Evolutionary conservation across 2,329 filamentous ascomycete species (phyloP).

Genomic region (Ophiocordyceps camponoti-saundersi): DNA sequence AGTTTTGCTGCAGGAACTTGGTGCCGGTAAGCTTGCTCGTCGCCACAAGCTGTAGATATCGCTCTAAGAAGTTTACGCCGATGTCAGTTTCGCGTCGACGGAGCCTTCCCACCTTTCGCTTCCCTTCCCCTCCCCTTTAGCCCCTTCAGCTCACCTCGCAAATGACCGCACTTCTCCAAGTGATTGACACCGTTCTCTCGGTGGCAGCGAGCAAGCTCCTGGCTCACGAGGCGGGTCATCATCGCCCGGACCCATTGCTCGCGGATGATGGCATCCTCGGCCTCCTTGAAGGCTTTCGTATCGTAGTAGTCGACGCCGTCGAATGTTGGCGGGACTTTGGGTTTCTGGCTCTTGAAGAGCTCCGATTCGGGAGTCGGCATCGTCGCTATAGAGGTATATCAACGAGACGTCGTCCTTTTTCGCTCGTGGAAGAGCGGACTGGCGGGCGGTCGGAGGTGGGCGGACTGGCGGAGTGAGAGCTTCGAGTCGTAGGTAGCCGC

Average conservation of each 20-base stretch:
- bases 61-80: conserved; percentile 32
- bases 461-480: too few relatives aligned
- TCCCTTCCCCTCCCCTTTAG: background rate
- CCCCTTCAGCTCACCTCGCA: conserved; percentile 49
- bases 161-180: conserved; percentile 66
- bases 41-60: conserved; percentile 64
- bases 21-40: conserved; percentile 64
- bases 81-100: conserved; percentile 2
- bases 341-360: conserved; percentile 70
- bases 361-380: conserved; percentile 78
- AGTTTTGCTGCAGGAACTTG: conserved; percentile 66
- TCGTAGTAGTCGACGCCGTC: conserved; percentile 79
- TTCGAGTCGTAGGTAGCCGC: too few relatives aligned
- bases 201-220: conserved; percentile 79
- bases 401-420: background rate
- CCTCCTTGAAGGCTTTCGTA: conserved; percentile 62
- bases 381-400: conserved; percentile 6
- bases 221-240: conserved; percentile 70
- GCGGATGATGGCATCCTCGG: conserved; percentile 65
- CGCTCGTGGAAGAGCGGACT: conserved; percentile 2
- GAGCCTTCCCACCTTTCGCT: background rate
- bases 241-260: conserved; percentile 84
- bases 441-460: background rate
- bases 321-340: conserved; percentile 65
- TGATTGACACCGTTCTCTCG: conserved; percentile 73